A percentile compares a stretch with the other conserved stretches of the same genome.
Conservation (phyloP, 495 filamentous ascomycete species). For the Xylona heveae region DNA sequence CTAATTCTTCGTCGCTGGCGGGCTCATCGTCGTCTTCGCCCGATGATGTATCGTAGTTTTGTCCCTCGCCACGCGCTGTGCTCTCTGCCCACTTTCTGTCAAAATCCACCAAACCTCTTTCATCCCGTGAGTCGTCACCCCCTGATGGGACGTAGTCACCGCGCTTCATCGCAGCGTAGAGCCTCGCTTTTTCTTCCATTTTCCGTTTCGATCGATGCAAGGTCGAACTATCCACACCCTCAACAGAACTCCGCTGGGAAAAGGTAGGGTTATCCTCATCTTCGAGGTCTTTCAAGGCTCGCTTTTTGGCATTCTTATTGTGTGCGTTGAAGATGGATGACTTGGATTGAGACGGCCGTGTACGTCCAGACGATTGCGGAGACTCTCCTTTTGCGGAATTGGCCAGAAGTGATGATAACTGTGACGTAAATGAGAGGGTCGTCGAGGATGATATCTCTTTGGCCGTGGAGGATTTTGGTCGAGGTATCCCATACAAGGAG, state of each 20-base stretch:
- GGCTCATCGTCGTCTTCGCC: constrained; percentile 21
- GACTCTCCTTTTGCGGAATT: constrained; percentile 17
- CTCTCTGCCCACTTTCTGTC: constrained; percentile 80
- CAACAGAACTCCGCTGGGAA: constrained; percentile 16
- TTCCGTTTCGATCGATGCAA: constrained; percentile 43
- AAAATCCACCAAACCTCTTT: constrained; percentile 57
- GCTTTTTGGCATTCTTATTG: constrained; percentile 48
- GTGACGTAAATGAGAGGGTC: constrained; percentile 57
- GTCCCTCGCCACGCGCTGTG: constrained; percentile 18
- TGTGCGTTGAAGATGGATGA: constrained; percentile 47
- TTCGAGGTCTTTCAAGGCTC: constrained; percentile 26
- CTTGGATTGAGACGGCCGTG: constrained; percentile 46
- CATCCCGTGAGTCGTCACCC: constrained; percentile 7
- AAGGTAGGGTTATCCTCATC: constrained; percentile 13
- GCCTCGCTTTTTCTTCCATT: constrained; percentile 68
- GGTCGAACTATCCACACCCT: constrained; percentile 21
- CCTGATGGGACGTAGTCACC: constrained; percentile 32
- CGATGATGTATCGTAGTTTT: constrained; percentile 17
- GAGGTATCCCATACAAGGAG: constrained; percentile 68
- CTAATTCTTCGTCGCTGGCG: constrained; percentile 30
- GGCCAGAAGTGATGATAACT: constrained; percentile 52
- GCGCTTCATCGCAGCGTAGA: constrained; percentile 70
- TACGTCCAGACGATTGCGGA: constrained; percentile 27
- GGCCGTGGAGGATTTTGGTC: constrained; percentile 28
- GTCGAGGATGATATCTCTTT: constrained; percentile 45